These are phyloP conservation scores for Litsea cubeba DNA, from an alignment of 164 flowering plant species.

Conservation along the genomic window DNA sequence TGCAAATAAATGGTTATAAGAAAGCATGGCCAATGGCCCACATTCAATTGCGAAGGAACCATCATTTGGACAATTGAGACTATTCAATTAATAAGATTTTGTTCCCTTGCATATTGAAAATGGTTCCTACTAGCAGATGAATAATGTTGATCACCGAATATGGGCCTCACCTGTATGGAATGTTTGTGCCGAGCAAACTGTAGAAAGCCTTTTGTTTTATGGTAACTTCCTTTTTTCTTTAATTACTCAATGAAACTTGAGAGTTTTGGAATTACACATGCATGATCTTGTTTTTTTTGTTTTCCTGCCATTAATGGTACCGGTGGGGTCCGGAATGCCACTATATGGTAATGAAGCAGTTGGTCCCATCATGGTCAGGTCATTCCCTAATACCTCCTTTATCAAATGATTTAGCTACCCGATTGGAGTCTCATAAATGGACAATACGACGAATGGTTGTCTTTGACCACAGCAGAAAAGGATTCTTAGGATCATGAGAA, in stretches of 20 bases:
- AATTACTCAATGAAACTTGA: too few relatives aligned
- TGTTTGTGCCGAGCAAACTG: background rate
- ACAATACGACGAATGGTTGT: background rate
- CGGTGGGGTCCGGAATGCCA: background rate
- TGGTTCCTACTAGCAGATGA: background rate
- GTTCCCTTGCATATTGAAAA: background rate
- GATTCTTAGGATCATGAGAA: background rate
- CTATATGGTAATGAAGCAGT: background rate
- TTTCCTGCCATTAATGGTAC: too few relatives aligned
- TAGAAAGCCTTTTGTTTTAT: background rate
- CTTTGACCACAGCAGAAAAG: background rate
- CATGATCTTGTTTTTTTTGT: too few relatives aligned
- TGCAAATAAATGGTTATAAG: background rate
- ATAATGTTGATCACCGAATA: background rate
- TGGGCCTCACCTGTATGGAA: background rate
- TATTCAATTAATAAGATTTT: background rate
- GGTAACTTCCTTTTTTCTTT: too few relatives aligned
- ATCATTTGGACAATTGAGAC: background rate
- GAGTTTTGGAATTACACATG: too few relatives aligned
- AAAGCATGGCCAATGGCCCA: background rate
- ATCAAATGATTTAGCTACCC: background rate
- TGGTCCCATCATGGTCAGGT: background rate
- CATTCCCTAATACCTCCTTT: background rate
- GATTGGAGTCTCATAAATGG: background rate
- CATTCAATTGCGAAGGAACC: background rate